Base-by-base conservation (phyloP, 345 rosid genomes). In the Eutrema heterophyllum region DNA sequence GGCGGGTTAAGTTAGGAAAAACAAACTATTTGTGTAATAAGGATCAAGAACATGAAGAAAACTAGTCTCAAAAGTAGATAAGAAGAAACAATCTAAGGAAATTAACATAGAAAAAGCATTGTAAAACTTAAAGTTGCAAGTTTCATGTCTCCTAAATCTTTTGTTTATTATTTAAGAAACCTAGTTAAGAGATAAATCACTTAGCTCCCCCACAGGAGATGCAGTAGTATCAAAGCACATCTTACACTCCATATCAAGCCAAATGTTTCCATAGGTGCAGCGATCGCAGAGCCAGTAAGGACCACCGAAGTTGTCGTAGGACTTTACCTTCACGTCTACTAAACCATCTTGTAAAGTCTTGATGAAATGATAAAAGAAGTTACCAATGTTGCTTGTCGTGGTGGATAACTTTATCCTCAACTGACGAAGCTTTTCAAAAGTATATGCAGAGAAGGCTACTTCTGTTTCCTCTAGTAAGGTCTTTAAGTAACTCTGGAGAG, bases 1-100 rank as follows among this genome's bases (percentile, higher is more conserved):
- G 84, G 51, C 81, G 78, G 21, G 66, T 67, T 35, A 81, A 78
- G 68, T 57, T 84, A 11, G 85, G 72, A 1, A 58, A 67, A 18
- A 40, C 11, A 67, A 40, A 56, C 33, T 56, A 56, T 15, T 9
- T 56, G 27, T 57, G 58, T 12, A 48, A 48, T 33, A 64, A 46
- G 3, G 57, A 53, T 55, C 58, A 27, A 56, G 21, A 54, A 54
- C 38, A 14, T 30, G 59, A 54, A 15, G 59, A 35, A 35, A n/a
- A 32, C 38, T 14, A 54, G 58, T 54, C 21, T 30, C 16, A 30
- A 27, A 33, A 9, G 24, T 56, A 56, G 18, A 33, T 36, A 56
- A 27, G 36, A 27, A 30, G 46, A 38, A 21, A 13, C 15, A 39
- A 8, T 6, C 46, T 30, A 56, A 52, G 11, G 33, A 1, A 32